Conservation (phyloP, 179 eudicot genomes). For the Silene coronaria region DNA sequence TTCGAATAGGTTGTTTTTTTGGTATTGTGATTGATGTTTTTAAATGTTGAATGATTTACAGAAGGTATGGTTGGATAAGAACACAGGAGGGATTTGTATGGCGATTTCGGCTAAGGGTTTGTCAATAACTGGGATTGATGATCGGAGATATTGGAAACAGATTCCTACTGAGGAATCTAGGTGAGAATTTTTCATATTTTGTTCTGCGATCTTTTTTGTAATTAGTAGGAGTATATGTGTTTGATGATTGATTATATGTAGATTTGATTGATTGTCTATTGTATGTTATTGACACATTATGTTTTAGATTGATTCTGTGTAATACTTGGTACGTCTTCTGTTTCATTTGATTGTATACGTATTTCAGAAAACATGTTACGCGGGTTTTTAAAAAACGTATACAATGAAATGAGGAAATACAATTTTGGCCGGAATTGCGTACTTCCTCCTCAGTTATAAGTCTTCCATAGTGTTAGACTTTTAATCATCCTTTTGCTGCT, state of each 20-base stretch:
- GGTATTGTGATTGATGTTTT: conserved; percentile 2
- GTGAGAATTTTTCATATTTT: conserved; percentile 31
- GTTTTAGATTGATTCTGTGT: conserved; percentile 15
- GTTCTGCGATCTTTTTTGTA: neutral
- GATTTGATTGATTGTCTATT: neutral
- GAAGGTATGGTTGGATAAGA: conserved; percentile 73
- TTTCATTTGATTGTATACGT: no score
- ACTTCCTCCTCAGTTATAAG: neutral
- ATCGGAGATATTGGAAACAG: conserved; percentile 74
- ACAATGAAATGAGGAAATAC: neutral
- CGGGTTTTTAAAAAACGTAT: no score
- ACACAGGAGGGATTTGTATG: conserved; percentile 57
- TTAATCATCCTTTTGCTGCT: neutral
- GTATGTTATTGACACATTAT: neutral
- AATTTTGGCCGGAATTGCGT: conserved; percentile 9
- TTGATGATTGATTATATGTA: neutral
- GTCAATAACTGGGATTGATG: conserved; percentile 72
- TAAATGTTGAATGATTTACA: conserved; percentile 29
- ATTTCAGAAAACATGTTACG: no score
- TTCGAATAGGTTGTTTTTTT: no score
- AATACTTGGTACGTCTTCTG: no score
- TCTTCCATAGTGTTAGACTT: no score
- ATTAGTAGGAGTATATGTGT: neutral
- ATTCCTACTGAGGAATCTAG: conserved; percentile 68
- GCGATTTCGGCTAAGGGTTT: conserved; percentile 59